These are phyloP conservation scores for Lipomyces sp. DNA, from an alignment of 805 yeast species.

Conservation along the genomic window DNA sequence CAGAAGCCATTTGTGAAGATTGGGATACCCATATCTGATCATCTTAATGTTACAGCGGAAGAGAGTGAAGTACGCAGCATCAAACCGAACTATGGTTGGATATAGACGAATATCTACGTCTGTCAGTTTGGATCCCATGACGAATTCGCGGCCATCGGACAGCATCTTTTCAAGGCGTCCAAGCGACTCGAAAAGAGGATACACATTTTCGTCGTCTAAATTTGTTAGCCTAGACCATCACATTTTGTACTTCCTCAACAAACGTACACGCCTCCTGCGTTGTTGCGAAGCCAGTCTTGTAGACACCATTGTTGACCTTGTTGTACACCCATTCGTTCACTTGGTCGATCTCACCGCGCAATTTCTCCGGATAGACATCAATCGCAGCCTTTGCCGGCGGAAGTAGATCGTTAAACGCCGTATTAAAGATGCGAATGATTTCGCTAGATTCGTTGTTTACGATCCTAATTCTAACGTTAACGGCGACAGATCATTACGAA, in stretches of 20 bases:
- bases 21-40: constrained; percentile 80
- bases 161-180: constrained; percentile 72
- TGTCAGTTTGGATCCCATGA: constrained; percentile 70
- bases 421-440: constrained; percentile 79
- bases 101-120: constrained; percentile 89
- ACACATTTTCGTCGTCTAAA: constrained; percentile 63
- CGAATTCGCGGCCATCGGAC: constrained; percentile 48
- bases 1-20: constrained; percentile 77
- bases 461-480: constrained; percentile 47
- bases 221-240: not conserved
- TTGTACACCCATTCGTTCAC: constrained; percentile 82
- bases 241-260: not conserved
- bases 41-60: constrained; percentile 87
- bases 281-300: constrained; percentile 88
- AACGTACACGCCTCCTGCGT: constrained; percentile 70
- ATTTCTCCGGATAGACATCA: constrained; percentile 65
- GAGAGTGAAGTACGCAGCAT: constrained; percentile 90
- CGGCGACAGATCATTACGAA: not conserved
- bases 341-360: constrained; percentile 68
- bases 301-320: constrained; percentile 88
- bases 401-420: constrained; percentile 60
- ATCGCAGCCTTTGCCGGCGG: constrained; percentile 53
- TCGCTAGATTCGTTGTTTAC: constrained; percentile 90
- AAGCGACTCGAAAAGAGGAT: constrained; percentile 64
- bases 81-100: constrained; percentile 88